phyloP scores from a whole-genome alignment of 495 filamentous ascomycete genomes.

The Daldinia childiae region DNA sequence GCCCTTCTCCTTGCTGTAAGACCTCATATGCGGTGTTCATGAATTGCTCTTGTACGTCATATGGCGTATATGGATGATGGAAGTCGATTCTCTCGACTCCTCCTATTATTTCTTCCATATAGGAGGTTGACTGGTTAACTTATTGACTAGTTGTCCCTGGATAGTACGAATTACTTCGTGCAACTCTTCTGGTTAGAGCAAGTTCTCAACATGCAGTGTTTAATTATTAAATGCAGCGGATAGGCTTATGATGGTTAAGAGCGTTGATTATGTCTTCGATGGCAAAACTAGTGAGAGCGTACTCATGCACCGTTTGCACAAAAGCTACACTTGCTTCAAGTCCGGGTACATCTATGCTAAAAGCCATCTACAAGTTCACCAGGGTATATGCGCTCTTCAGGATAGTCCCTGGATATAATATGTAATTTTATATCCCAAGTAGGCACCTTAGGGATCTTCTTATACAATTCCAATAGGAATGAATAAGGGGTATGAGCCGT shows the following conservation, averaged over 20 bases:
- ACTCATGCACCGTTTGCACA: slow-evolving; percentile 2
- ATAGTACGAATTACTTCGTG: not conserved
- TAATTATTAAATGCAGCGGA: not conserved
- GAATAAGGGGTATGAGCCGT: not conserved
- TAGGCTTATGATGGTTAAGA: not conserved
- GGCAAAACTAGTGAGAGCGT: not conserved
- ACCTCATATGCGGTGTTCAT: slow-evolving; percentile 88
- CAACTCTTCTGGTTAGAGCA: not conserved
- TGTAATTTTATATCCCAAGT: too few species aligned
- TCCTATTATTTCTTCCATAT: slow-evolving; percentile 41
- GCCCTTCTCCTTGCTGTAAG: slow-evolving; percentile 78
- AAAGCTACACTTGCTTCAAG: not conserved
- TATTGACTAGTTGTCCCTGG: not conserved
- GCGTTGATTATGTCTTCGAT: not conserved
- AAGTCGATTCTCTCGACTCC: slow-evolving; percentile 64
- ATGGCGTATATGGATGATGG: slow-evolving; percentile 92
- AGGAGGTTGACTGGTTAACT: not conserved
- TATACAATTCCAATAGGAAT: not conserved
- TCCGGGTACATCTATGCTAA: not conserved
- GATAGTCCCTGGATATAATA: not conserved
- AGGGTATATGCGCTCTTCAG: not conserved
- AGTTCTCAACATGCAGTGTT: not conserved
- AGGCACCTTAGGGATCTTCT: too few species aligned
- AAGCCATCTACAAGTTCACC: slow-evolving; percentile 10
- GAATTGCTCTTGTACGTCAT: slow-evolving; percentile 88